These are phyloP conservation scores for Saturnispora sanitii DNA, from an alignment of 805 yeast genomes.

Conservation along the genomic window DNA sequence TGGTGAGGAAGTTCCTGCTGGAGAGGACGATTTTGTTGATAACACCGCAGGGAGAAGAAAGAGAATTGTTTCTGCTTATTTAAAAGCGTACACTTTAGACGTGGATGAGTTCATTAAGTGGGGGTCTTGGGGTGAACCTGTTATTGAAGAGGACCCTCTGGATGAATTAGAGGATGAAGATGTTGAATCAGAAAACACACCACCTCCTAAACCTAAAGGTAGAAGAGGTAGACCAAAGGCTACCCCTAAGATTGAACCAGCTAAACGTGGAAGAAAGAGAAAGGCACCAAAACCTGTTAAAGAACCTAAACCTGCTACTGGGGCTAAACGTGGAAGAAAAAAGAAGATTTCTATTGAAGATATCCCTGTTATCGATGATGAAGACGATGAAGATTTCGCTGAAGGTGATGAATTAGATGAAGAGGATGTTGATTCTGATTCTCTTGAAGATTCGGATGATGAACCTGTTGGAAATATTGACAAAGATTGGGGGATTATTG, in stretches of 20 bases:
- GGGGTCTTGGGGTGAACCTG: constrained; percentile 33
- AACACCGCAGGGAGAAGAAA: constrained; percentile 14
- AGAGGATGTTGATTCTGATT: constrained; percentile 10
- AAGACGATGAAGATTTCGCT: constrained; percentile 8
- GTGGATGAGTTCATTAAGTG: constrained; percentile 35
- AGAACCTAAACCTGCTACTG: constrained; percentile 5
- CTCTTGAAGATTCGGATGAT: constrained; percentile 5
- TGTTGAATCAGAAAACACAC: background rate
- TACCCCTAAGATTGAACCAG: constrained; percentile 7
- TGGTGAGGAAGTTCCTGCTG: constrained; percentile 24
- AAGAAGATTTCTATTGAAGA: constrained; percentile 8
- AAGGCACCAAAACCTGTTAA: constrained; percentile 9
- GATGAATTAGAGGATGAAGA: constrained; percentile 9
- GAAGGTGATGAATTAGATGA: constrained; percentile 10
- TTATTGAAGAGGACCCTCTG: constrained; percentile 7
- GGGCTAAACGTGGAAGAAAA: constrained; percentile 7
- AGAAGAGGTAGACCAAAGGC: constrained; percentile 4
- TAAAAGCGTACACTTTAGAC: constrained; percentile 34
- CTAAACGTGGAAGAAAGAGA: constrained; percentile 17
- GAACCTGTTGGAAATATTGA: constrained; percentile 14
- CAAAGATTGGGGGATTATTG: constrained; percentile 21
- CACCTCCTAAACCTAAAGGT: constrained; percentile 1
- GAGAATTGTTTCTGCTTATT: constrained; percentile 24
- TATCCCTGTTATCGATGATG: constrained; percentile 4
- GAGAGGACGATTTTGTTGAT: constrained; percentile 1